Evolutionary conservation across 1,139 yeast genomes (phyloP).

Genomic region (Geotrichum candidum): DNA sequence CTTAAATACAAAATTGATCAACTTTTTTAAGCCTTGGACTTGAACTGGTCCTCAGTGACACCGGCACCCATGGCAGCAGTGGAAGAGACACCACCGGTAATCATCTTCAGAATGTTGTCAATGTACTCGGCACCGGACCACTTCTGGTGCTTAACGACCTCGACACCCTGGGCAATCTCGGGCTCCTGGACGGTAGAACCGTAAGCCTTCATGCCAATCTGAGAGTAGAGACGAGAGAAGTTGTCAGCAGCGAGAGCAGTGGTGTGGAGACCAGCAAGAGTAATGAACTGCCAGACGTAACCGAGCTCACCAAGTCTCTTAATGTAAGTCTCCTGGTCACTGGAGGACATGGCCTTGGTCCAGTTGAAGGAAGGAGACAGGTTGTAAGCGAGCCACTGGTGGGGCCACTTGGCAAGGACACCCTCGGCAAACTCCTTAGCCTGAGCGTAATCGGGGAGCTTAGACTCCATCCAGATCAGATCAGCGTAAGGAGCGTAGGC

Average conservation of each 20-base stretch:
- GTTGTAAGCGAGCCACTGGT: conserved; percentile 94
- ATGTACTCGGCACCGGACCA: conserved; percentile 99
- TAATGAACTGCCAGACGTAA: conserved; percentile 96
- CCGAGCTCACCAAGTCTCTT: conserved; percentile 83
- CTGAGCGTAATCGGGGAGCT: conserved; percentile 87
- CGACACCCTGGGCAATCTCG: conserved; percentile 86
- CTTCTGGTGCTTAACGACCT: conserved; percentile 95
- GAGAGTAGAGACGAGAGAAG: conserved; percentile 71
- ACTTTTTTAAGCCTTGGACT: conserved; percentile 32
- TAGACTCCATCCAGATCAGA: conserved; percentile 98
- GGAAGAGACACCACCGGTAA: conserved; percentile 90
- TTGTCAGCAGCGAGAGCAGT: conserved; percentile 88
- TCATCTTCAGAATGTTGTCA: conserved; percentile 83
- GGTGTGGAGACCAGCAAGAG: conserved; percentile 95
- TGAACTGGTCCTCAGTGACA: conserved; percentile 95
- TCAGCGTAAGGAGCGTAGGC: conserved; percentile 95
- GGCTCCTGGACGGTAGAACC: conserved; percentile 81
- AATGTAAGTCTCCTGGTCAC: conserved; percentile 88
- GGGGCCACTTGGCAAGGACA: conserved; percentile 72
- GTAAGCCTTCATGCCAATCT: conserved; percentile 92
- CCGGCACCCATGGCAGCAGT: conserved; percentile 99
- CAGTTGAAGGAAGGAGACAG: conserved; percentile 97
- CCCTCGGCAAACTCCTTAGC: conserved; percentile 95
- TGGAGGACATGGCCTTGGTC: conserved; percentile 86
- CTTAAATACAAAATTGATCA: background rate